Conservation (phyloP, 2,329 filamentous ascomycete species). For the Gaeumannomyces sp. region DNA sequence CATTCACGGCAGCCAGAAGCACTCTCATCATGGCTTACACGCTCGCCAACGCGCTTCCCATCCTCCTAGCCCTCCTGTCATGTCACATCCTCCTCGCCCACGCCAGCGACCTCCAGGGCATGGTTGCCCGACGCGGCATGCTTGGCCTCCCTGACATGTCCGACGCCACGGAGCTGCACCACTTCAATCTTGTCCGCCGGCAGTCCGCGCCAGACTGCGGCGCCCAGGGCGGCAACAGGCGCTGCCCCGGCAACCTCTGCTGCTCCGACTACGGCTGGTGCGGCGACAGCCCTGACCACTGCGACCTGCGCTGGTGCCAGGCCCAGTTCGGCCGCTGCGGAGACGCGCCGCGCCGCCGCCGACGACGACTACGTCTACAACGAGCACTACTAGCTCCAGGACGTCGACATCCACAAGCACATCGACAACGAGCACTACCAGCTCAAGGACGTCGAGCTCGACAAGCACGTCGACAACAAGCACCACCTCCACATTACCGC, state of each 20-base stretch:
- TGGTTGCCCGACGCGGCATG: background rate
- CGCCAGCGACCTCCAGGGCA: background rate
- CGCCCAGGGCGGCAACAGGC: slow-evolving; percentile 11
- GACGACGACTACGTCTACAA: slow-evolving; percentile 5
- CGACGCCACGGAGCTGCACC: background rate
- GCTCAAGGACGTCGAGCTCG: slow-evolving; percentile 2
- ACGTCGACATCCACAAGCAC: slow-evolving; percentile 10
- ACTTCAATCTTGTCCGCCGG: background rate
- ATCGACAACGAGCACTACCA: slow-evolving; percentile 10
- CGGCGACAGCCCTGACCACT: slow-evolving; percentile 15
- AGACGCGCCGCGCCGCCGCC: slow-evolving; percentile 10
- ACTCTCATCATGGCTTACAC: background rate
- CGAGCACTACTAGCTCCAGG: background rate
- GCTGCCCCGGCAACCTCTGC: slow-evolving; percentile 17
- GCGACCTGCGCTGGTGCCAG: slow-evolving; percentile 14
- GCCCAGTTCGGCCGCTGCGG: slow-evolving; percentile 14
- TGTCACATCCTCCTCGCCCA: background rate
- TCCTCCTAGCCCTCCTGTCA: background rate
- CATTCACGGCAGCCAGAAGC: too few species aligned
- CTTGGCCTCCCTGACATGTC: background rate
- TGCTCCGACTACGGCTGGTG: slow-evolving; percentile 19
- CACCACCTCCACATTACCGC: slow-evolving; percentile 11
- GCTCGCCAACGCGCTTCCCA: background rate
- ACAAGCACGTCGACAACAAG: slow-evolving; percentile 10
- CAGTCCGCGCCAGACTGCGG: slow-evolving; percentile 11